Percentiles rank a stretch among this genome's conserved stretches.
Conservation (phyloP, 2,329 filamentous ascomycete genomes). For the Penicillium sp. region DNA sequence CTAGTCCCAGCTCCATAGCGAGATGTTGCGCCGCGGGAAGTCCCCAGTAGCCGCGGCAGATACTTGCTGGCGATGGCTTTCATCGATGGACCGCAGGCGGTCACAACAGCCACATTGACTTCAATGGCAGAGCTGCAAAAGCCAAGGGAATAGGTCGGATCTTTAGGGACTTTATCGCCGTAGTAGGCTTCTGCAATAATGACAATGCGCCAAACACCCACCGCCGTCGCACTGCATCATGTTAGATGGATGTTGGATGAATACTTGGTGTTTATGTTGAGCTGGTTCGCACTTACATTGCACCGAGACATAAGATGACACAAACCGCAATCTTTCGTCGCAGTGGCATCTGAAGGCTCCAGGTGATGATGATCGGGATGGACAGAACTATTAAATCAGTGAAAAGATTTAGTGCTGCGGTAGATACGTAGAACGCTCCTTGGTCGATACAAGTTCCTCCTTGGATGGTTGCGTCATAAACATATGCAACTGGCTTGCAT, state of each 20-base stretch:
- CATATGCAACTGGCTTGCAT: conserved; percentile 30
- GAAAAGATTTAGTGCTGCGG: conserved; percentile 33
- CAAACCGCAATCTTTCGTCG: conserved; percentile 35
- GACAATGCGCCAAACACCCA: conserved; percentile 35
- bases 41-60: conserved; percentile 24
- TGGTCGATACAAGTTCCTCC: conserved; percentile 34
- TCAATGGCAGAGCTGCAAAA: conserved; percentile 37
- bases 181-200: conserved; percentile 29
- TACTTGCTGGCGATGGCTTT: conserved; percentile 29
- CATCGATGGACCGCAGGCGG: conserved; percentile 34
- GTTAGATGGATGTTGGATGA: too few relatives aligned
- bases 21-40: conserved; percentile 17
- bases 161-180: conserved; percentile 3
- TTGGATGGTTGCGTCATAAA: conserved; percentile 26
- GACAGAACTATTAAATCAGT: conserved; percentile 36
- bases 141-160: conserved; percentile 30
- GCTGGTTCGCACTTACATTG: conserved; percentile 29
- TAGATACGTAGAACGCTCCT: conserved; percentile 32
- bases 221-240: conserved; percentile 27
- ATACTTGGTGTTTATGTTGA: too few relatives aligned
- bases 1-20: conserved; percentile 11
- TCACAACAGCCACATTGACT: conserved; percentile 33
- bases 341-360: conserved; percentile 32
- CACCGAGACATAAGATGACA: conserved; percentile 33
- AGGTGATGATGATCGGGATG: conserved; percentile 38